A percentile compares a stretch with the other conserved stretches of the same genome.
phyloP scores from a whole-genome alignment of 2,329 filamentous ascomycete genomes.

The Chrysoporthe cubensis region DNA sequence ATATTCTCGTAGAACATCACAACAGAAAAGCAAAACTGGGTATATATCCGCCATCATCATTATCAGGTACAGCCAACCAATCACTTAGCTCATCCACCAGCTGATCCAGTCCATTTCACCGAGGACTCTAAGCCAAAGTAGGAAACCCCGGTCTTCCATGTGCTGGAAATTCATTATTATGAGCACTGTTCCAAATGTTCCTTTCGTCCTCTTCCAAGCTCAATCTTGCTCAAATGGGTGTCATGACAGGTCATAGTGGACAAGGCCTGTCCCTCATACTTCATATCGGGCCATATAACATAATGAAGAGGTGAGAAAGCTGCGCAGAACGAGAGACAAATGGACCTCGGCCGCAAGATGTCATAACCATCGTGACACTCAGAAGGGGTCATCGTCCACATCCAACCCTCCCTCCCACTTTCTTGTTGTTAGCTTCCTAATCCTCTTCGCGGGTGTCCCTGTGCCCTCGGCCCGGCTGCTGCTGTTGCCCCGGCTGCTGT shows the following conservation, averaged over 20 bases:
- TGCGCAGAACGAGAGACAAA: background rate
- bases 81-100: background rate
- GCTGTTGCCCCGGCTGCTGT: conserved; percentile 33
- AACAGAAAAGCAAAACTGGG: background rate
- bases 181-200: background rate
- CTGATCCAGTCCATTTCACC: background rate
- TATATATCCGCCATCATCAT: background rate
- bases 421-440: conserved; percentile 52
- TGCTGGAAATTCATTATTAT: conserved; percentile 2
- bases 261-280: background rate
- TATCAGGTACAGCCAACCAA: background rate
- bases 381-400: conserved; percentile 45
- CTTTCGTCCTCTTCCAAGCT: background rate
- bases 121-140: background rate
- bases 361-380: background rate
- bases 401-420: conserved; percentile 50
- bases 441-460: conserved; percentile 55
- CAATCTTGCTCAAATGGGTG: background rate
- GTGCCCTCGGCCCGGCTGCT: conserved; percentile 30
- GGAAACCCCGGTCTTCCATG: background rate
- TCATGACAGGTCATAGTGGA: background rate
- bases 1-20: background rate
- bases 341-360: background rate
- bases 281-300: background rate
- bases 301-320: background rate